Conservation (phyloP, 805 yeast genomes). For the Trichomonascus vanleenenianus region DNA sequence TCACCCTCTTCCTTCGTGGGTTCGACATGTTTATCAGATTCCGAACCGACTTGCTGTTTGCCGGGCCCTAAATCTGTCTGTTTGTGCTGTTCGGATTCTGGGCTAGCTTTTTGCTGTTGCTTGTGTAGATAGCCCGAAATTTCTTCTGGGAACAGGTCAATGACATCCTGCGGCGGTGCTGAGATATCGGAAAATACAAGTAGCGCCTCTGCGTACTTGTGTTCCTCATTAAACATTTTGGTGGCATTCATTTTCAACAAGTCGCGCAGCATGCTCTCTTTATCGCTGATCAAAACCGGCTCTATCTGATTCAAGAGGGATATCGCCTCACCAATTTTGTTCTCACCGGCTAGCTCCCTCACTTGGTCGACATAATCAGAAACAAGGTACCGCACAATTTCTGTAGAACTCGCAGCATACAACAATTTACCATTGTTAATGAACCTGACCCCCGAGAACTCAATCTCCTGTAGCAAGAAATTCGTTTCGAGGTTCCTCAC, state of each 20-base stretch:
- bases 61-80: too few species aligned
- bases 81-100: too few species aligned
- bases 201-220: conserved; percentile 33
- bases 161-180: conserved; percentile 52
- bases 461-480: conserved; percentile 29
- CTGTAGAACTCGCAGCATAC: conserved; percentile 25
- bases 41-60: too few species aligned
- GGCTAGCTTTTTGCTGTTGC: too few species aligned
- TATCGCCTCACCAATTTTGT: conserved; percentile 38
- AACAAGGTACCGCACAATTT: conserved; percentile 25
- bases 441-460: conserved; percentile 19
- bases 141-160: conserved; percentile 37
- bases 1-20: conserved; percentile 3
- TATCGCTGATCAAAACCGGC: conserved; percentile 23
- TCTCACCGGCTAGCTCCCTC: conserved; percentile 19
- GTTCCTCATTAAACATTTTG: conserved; percentile 24
- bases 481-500: conserved; percentile 34
- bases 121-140: conserved; percentile 1
- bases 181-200: conserved; percentile 42
- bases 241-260: conserved; percentile 37
- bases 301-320: conserved; percentile 31
- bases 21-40: too few species aligned
- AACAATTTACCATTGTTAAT: conserved; percentile 24
- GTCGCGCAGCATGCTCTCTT: conserved; percentile 34
- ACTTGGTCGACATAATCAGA: conserved; percentile 30